Percentiles rank a stretch among this genome's conserved stretches.
Conservation (phyloP, 768 basidiomycete genomes). For the Lentinula edodes region DNA sequence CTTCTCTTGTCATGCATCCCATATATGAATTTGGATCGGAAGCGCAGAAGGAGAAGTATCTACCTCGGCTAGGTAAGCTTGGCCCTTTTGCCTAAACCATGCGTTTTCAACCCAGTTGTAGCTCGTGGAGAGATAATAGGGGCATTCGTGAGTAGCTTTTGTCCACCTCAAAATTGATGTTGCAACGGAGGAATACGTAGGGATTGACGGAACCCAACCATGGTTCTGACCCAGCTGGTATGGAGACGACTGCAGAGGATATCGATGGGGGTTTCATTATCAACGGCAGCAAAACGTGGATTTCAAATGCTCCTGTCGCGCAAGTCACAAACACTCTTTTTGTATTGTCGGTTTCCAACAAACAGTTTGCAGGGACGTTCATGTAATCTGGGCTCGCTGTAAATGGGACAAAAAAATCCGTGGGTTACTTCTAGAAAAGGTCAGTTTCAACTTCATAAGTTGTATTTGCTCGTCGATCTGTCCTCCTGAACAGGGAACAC, state of each 20-base stretch:
- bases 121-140: conserved; percentile 85
- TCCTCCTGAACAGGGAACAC: conserved; percentile 48
- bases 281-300: conserved; percentile 97
- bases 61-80: conserved; percentile 70
- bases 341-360: neutral
- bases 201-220: conserved; percentile 96
- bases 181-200: conserved; percentile 30
- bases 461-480: neutral
- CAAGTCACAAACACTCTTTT: conserved; percentile 30
- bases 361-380: conserved; percentile 58
- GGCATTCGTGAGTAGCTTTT: conserved; percentile 71
- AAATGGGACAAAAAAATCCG: conserved; percentile 91
- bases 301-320: conserved; percentile 90
- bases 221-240: conserved; percentile 95
- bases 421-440: conserved; percentile 91
- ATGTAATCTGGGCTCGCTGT: conserved; percentile 91
- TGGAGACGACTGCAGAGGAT: conserved; percentile 91
- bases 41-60: conserved; percentile 85
- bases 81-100: neutral
- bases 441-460: conserved; percentile 19
- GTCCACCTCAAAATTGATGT: neutral
- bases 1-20: conserved; percentile 94
- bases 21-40: conserved; percentile 86
- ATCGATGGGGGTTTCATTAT: conserved; percentile 79
- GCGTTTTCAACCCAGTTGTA: conserved; percentile 20